Evolutionary conservation across 768 basidiomycete species (phyloP), one percentile per base, ranked within the genome.

Genomic region (Candolleomyces aberdarensis): DNA sequence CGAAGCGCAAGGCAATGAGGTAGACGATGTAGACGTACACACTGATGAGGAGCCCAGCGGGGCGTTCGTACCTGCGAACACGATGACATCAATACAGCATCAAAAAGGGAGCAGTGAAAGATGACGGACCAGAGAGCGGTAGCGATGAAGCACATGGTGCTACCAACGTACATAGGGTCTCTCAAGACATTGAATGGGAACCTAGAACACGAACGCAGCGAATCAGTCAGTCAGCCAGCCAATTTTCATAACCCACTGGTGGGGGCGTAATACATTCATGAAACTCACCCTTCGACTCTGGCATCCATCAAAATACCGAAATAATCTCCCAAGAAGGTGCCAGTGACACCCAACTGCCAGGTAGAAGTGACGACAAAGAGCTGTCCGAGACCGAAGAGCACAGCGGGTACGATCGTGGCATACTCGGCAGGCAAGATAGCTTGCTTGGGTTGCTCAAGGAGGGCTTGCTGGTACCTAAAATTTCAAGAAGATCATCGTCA

Each of bases 161-260:
- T 94, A 8, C 96, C 96, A 50, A 94, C 91, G 70, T 99, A 98
- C 96, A 99, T 99, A 0, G 96, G 96, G 72, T 97, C 89, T 19
- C 85, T 80, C 46, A 96, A 80, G 51, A 97, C 83, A 71, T 96
- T 96, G 82, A 98, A 99, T 0, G 96, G 96, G 80, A 99, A 99
- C 20, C 83, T 84, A 61, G 5, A 53, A 14, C 17, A 36, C 3
- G 8, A 36, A 19, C 26, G 9, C 19, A 48, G 7, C 13, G 46
- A 10, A 47, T 7, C 14, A n/a, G 41, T 49, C 6, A 22, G 11
- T 14, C 29, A 26, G 20, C 56, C 29, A 26, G 20, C 56, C 29
- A 49, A 22, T 40, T 13, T 14, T n/a, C 14, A 15, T 36, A 36
- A 31, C 48, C 19, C 63, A n/a, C n/a, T n/a, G n/a, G n/a, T n/a